Evolutionary conservation across 768 basidiomycete species (phyloP).

Genomic region (Mycena galericulata): DNA sequence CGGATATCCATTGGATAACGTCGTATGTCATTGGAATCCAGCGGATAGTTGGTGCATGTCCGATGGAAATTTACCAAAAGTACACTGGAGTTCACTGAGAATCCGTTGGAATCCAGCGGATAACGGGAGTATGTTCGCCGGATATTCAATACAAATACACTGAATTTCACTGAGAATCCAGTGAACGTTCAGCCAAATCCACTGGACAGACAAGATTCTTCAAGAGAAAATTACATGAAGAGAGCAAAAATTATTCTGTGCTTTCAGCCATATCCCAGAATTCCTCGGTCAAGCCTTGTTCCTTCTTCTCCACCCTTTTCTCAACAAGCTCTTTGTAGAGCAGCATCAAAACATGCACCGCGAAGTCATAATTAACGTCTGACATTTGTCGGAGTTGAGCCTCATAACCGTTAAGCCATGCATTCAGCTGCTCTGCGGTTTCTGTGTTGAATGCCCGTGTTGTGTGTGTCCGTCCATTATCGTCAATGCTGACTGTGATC

Average conservation of each 20-base stretch:
- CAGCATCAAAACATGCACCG: background rate
- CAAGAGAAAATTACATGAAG: too few species aligned
- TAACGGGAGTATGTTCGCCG: too few species aligned
- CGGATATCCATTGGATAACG: too few species aligned
- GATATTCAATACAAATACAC: too few species aligned
- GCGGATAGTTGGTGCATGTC: too few species aligned
- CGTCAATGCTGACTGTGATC: background rate
- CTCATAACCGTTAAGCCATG: background rate
- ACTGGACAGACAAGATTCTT: too few species aligned
- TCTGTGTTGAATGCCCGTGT: slow-evolving; percentile 3
- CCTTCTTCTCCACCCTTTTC: background rate
- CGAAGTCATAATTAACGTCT: background rate
- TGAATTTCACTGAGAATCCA: too few species aligned
- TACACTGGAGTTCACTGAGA: too few species aligned
- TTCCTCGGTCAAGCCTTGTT: background rate
- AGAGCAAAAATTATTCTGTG: background rate
- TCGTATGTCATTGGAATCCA: too few species aligned
- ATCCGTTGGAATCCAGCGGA: too few species aligned
- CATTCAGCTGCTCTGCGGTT: background rate
- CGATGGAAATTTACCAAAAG: too few species aligned
- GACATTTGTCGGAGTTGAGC: slow-evolving; percentile 7
- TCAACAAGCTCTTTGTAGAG: slow-evolving; percentile 1
- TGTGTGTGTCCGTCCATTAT: slow-evolving; percentile 1
- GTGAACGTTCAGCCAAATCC: too few species aligned
- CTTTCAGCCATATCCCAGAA: background rate